Percentiles rank a stretch among this genome's conserved stretches.
phyloP scores from a whole-genome alignment of 257 asterid species.

The Solanum peruvianum region DNA sequence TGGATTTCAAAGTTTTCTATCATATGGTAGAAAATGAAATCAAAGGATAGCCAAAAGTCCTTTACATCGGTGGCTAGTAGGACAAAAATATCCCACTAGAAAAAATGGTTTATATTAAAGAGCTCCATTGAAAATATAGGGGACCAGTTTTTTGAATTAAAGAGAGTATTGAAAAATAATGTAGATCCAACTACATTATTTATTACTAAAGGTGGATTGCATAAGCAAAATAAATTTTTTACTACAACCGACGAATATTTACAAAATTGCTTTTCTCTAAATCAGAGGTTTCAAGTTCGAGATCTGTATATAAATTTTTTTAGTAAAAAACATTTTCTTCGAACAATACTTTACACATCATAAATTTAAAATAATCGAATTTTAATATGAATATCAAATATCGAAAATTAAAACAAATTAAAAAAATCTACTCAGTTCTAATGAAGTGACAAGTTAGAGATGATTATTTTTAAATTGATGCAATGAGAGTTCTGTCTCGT shows the following conservation, averaged over 20 bases:
- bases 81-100: background rate
- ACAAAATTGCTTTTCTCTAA: too few species aligned
- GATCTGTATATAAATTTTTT: too few species aligned
- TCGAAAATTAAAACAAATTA: too few species aligned
- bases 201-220: background rate
- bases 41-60: background rate
- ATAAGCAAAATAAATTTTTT: background rate
- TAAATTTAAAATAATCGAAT: too few species aligned
- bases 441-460: background rate
- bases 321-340: too few species aligned
- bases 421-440: background rate
- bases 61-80: background rate
- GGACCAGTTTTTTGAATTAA: background rate
- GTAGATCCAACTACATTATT: background rate
- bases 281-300: too few species aligned
- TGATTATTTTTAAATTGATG: background rate
- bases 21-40: background rate
- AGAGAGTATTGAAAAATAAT: background rate
- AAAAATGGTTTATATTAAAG: background rate
- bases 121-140: background rate
- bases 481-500: background rate
- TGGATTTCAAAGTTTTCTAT: background rate
- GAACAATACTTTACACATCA: too few species aligned
- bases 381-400: too few species aligned
- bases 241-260: background rate